Evolutionary conservation across 805 yeast genomes (phyloP), one percentile per base, ranked within the genome.

Genomic region (Isabelozyma heimii): DNA sequence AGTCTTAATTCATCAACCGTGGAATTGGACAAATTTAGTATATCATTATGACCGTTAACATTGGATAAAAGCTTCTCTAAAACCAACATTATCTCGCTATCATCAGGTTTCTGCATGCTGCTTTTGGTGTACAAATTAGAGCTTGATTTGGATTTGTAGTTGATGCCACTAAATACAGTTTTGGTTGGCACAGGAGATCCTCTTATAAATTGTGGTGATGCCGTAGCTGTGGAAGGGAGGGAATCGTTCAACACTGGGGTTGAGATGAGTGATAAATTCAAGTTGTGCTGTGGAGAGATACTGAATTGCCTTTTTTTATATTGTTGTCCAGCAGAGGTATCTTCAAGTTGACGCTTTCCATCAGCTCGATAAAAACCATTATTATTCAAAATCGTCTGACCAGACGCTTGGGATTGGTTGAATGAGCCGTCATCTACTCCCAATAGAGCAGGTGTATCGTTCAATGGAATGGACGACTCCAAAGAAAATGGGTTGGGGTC

Each of bases 1-100:
- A 41, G 41, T 43, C 56, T 60, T 33, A 71, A 58, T 46, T 71
- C 75, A 28, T 60, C 55, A 14, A 61, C 40, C 5, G 69, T 61
- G 12, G 37, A 43, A 10, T 53, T 46, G 4, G 59, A 53, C 5
- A 66, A 47, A 38, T 51, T 53, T 24, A 70, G 43, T 9, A 57
- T 56, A 13, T 60, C 57, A 12, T 49, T 44, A 15, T 46, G 46
- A 13, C 60, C 40, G 13, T 62, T 61, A 24, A 60, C 63, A 17
- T 42, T 50, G 14, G 54, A 52, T 37, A 55, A 8, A 17, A 33
- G 26, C 27, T 40, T 40, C 13, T 26, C 16, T 9, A 40, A 9
- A 5, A 17, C 12, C 8, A 15, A 8, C 39, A 43, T 43, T 26
- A 43, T 2, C 13, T 43, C 45, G 20, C 16, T 16, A 20, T 43